phyloP scores from a whole-genome alignment of 768 basidiomycete species.

The Suillus decipiens region DNA sequence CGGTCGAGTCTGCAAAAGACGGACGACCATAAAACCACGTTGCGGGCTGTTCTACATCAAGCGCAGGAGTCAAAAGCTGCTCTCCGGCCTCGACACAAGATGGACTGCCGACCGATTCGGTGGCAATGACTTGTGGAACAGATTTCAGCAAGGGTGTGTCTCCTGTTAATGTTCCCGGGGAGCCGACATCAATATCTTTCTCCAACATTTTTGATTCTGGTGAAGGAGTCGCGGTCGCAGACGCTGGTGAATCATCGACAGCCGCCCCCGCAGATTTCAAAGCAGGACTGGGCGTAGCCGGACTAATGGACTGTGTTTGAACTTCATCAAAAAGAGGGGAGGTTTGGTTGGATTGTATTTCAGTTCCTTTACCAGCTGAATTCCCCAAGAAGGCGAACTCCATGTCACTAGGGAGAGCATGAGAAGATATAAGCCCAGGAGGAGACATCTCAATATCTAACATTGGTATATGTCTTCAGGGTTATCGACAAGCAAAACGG shows the following conservation, averaged over 20 bases:
- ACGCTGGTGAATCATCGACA: conserved; percentile 10
- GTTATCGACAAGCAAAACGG: conserved; percentile 3
- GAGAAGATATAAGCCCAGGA: conserved; percentile 5
- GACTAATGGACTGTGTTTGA: neutral
- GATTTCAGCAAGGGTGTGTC: conserved; percentile 12
- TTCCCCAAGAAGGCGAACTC: neutral
- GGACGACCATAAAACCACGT: conserved; percentile 5
- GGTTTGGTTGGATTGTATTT: neutral
- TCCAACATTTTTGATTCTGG: conserved; percentile 16
- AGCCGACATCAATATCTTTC: conserved; percentile 17
- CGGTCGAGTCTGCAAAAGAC: conserved; percentile 39
- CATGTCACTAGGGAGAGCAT: conserved; percentile 4
- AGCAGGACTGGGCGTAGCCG: neutral
- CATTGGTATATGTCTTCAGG: neutral
- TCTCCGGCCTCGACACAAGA: conserved; percentile 26
- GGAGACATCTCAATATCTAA: conserved; percentile 10
- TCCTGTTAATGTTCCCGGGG: conserved; percentile 8
- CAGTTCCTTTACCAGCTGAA: neutral
- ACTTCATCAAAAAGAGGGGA: neutral
- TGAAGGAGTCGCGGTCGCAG: conserved; percentile 18
- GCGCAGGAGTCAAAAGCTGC: conserved; percentile 1
- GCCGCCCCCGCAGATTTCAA: neutral
- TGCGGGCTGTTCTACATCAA: conserved; percentile 8
- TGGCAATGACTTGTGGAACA: conserved; percentile 11
- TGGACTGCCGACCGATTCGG: conserved; percentile 17